Evolutionary conservation across 139 green algal species (phyloP).

Genomic region (Pleodorina starrii): DNA sequence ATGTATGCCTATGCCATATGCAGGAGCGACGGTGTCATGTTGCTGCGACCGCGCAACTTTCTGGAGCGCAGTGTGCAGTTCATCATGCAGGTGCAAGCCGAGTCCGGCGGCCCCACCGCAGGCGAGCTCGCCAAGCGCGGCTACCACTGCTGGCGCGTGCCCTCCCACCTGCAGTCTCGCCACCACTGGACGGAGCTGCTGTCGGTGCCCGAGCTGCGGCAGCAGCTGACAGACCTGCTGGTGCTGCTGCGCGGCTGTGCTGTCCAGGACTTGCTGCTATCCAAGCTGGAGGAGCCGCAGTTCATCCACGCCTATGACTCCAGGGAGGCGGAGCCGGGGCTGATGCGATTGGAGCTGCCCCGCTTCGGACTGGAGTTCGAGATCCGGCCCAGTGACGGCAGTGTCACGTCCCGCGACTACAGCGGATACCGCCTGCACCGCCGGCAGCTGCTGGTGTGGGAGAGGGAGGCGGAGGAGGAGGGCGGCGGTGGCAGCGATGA

Average conservation of each 20-base stretch:
- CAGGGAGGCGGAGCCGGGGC: not conserved
- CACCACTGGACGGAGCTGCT: slow-evolving; percentile 41
- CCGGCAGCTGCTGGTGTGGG: slow-evolving; percentile 14
- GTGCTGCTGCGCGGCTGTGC: slow-evolving; percentile 28
- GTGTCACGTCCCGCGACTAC: slow-evolving; percentile 48
- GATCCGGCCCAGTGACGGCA: not conserved
- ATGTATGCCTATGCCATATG: too few species aligned
- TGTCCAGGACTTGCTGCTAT: slow-evolving; percentile 37
- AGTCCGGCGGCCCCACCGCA: too few species aligned
- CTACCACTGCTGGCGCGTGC: slow-evolving; percentile 42
- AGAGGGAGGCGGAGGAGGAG: not conserved
- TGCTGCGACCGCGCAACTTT: slow-evolving; percentile 61
- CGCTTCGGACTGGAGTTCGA: slow-evolving; percentile 71
- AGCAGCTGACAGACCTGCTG: slow-evolving; percentile 47
- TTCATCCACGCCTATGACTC: slow-evolving; percentile 68
- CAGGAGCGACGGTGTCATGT: slow-evolving; percentile 49
- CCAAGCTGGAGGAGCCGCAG: slow-evolving; percentile 62
- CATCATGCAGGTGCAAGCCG: slow-evolving; percentile 7
- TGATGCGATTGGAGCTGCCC: slow-evolving; percentile 24
- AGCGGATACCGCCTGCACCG: slow-evolving; percentile 49
- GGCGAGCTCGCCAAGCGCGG: not conserved
- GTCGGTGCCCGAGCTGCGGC: not conserved
- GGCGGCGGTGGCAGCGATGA: too few species aligned
- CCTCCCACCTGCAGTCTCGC: not conserved
- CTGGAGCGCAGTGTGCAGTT: slow-evolving; percentile 52